These are phyloP conservation scores for Chara braunii DNA, from an alignment of 139 green algal genomes.

Conservation along the genomic window DNA sequence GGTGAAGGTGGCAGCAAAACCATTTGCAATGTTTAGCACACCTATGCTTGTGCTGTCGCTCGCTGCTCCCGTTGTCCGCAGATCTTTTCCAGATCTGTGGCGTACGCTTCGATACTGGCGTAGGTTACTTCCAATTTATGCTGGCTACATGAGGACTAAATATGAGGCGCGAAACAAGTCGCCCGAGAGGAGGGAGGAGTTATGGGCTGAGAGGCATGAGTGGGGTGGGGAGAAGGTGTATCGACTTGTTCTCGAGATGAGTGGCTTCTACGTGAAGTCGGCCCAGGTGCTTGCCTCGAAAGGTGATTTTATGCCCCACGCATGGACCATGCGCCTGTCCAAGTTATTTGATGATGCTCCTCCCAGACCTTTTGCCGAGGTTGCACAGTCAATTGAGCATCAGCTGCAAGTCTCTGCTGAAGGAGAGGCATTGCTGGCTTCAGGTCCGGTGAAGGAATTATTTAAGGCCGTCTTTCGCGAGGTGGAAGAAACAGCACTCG, in stretches of 20 bases:
- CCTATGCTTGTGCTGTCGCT: too few relatives aligned
- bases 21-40: too few relatives aligned
- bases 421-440: too few relatives aligned
- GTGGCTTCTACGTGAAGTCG: conserved; percentile 37
- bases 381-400: conserved; percentile 7
- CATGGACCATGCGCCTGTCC: conserved; percentile 27
- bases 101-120: conserved; percentile 34
- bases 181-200: conserved; percentile 5
- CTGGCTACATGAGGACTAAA: conserved; percentile 36
- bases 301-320: conserved; percentile 30
- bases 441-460: too few relatives aligned
- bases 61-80: conserved; percentile 8
- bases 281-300: conserved; percentile 29
- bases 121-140: conserved; percentile 27
- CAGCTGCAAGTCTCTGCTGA: conserved; percentile 8
- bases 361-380: conserved; percentile 25
- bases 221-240: conserved; percentile 37
- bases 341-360: conserved; percentile 29
- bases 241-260: conserved; percentile 26
- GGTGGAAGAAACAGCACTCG: too few relatives aligned
- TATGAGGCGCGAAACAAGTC: conserved; percentile 9
- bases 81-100: conserved; percentile 16
- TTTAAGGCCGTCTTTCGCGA: too few relatives aligned
- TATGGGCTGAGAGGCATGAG: conserved; percentile 23
- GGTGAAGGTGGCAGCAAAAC: too few relatives aligned